Base-by-base conservation (phyloP, 2,329 filamentous ascomycete species). In the Trichoderma guizhouense region DNA sequence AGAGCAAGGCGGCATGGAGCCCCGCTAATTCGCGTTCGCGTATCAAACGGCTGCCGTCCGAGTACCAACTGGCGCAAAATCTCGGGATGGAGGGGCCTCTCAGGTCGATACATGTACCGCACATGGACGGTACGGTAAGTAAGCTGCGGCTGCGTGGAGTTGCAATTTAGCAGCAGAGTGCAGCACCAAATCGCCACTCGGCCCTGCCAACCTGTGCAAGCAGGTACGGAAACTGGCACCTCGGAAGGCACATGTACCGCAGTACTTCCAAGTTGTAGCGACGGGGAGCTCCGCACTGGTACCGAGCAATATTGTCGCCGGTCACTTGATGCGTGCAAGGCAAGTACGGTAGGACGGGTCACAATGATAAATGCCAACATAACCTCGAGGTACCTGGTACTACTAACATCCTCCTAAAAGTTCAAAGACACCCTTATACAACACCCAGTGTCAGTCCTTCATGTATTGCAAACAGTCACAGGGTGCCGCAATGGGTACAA, bases 21-120 rank as follows among this genome's bases (percentile, higher is more conserved):
- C 39, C 66, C 66, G 66, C 66, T 51, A 24, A 47, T 60, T 69
- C 55, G 55, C 66, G 55, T 61, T 69, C 66, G 66, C 66, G 66
- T 47, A 69, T 51, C 66, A 69, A 53, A 61, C 66, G 39, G 66
- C 53, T 36, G 24, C 64, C 66, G 55, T 61, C n/a, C 47, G 47
- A 51, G 47, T 43, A 43, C 36, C 15, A 11, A 24, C 47, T 51
- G 12, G 14, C n/a, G 66, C 55, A 69, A 69, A 61, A 69, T 60
- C 66, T 69, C 55, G 66, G 66, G 30, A 69, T 60, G 53, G 55
- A 55, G 53, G 55, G 26, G 21, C n/a, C 30, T n/a, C 30, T 24
- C 57, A 60, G 12, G 57, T 34, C 28, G 4, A 32, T 60, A 12
- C 30, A 15, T 51, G 57, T 14, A 60, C 55, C 53, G 47, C 28